These are phyloP conservation scores for Pterocarpus santalinus DNA, from an alignment of 306 rosid genomes.

Conservation along the genomic window DNA sequence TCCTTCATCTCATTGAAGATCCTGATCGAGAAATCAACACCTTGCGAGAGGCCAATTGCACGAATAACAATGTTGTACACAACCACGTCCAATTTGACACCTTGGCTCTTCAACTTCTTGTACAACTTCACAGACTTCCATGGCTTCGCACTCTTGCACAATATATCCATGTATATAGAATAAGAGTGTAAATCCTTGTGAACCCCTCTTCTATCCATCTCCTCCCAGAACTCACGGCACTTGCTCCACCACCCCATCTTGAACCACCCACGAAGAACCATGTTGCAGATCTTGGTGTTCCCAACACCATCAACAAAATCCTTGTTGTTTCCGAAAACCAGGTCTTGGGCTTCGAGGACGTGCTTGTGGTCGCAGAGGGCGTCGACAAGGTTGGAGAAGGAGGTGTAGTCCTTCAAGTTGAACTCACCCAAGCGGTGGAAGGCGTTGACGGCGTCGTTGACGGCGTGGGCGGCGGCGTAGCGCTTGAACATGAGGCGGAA, in stretches of 20 bases:
- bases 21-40: conserved; percentile 74
- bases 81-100: conserved; percentile 78
- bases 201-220: conserved; percentile 80
- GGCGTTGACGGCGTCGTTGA: conserved; percentile 67
- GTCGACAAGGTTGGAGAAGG: conserved; percentile 73
- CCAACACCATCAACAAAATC: conserved; percentile 19
- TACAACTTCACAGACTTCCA: conserved; percentile 87
- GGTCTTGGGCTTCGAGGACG: conserved; percentile 79
- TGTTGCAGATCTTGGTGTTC: conserved; percentile 69
- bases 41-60: conserved; percentile 78
- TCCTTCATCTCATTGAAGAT: conserved; percentile 83
- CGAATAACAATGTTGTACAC: conserved; percentile 77
- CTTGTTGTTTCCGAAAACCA: conserved; percentile 60
- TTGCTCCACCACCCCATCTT: conserved; percentile 90
- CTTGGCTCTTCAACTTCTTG: conserved; percentile 71
- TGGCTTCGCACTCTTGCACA: conserved; percentile 87
- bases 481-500: conserved; percentile 86
- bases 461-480: conserved; percentile 71
- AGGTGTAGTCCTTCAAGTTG: conserved; percentile 71
- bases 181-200: conserved; percentile 77
- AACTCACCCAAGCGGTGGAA: conserved; percentile 67
- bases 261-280: conserved; percentile 85
- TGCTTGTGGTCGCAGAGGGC: conserved; percentile 87
- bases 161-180: conserved; percentile 87
- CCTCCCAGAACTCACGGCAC: conserved; percentile 89